Conservation (phyloP, 2,329 filamentous ascomycete genomes). For the Pestalotiopsis sp. region DNA sequence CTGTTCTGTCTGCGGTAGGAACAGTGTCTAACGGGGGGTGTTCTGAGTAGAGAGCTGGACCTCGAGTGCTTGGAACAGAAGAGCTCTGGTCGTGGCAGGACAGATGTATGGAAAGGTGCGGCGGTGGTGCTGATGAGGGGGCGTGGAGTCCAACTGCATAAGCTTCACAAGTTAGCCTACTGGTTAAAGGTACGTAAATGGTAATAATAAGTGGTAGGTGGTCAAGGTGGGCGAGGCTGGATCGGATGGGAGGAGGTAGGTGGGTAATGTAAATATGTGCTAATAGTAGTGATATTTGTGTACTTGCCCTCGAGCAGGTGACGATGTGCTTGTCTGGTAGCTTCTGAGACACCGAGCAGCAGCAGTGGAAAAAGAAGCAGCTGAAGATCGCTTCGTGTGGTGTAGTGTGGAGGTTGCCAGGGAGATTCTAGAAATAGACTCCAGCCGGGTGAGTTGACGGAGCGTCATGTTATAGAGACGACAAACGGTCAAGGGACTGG, state of each 20-base stretch:
- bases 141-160: slow-evolving; percentile 9
- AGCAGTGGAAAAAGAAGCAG: background rate
- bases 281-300: background rate
- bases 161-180: slow-evolving; percentile 8
- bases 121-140: slow-evolving; percentile 8
- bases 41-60: background rate
- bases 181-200: background rate
- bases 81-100: background rate
- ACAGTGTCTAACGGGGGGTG: slow-evolving; percentile 51
- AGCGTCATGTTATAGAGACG: slow-evolving; percentile 13
- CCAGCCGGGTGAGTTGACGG: slow-evolving; percentile 12
- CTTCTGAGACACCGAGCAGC: background rate
- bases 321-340: background rate
- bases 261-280: background rate
- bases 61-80: background rate
- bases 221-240: background rate
- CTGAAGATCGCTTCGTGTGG: background rate
- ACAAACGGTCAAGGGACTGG: background rate
- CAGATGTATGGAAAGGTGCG: background rate
- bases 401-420: background rate
- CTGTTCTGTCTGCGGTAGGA: slow-evolving; percentile 72
- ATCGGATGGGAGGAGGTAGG: background rate
- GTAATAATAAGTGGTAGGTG: background rate
- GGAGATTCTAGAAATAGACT: slow-evolving; percentile 11
- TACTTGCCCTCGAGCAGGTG: slow-evolving; percentile 3